Percentiles rank a stretch among this genome's conserved stretches.
Evolutionary conservation across 2,329 filamentous ascomycete species (phyloP).

Genomic region (Tolypocladium tundrense): DNA sequence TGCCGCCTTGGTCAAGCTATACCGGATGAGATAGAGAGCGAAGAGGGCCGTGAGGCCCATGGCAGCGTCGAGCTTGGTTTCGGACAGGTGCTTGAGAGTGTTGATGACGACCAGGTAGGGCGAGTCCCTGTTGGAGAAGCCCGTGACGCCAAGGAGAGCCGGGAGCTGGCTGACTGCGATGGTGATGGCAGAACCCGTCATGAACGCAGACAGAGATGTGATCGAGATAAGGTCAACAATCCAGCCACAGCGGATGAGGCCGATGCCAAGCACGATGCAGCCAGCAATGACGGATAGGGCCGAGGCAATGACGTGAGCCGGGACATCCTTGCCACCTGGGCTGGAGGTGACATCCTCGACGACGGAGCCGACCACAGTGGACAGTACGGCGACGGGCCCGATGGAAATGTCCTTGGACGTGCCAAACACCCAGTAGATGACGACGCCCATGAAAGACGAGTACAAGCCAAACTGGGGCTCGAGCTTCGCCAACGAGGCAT

Average conservation of each 20-base stretch:
- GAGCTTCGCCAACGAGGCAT: slow-evolving; percentile 75
- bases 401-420: slow-evolving; percentile 99
- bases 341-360: slow-evolving; percentile 51
- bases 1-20: slow-evolving; percentile 51
- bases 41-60: slow-evolving; percentile 77
- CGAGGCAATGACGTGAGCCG: slow-evolving; percentile 61
- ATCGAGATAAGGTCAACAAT: slow-evolving; percentile 90
- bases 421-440: slow-evolving; percentile 96
- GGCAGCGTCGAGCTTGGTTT: slow-evolving; percentile 65
- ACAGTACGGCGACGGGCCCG: slow-evolving; percentile 92
- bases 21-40: slow-evolving; percentile 68
- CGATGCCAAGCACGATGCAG: slow-evolving; percentile 66
- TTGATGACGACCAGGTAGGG: slow-evolving; percentile 81
- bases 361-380: slow-evolving; percentile 77
- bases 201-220: slow-evolving; percentile 84
- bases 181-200: slow-evolving; percentile 89
- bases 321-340: slow-evolving; percentile 40
- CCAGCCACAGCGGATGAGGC: slow-evolving; percentile 72
- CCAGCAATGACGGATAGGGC: slow-evolving; percentile 70
- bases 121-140: slow-evolving; percentile 63
- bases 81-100: slow-evolving; percentile 60
- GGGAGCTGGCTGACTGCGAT: slow-evolving; percentile 81
- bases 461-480: slow-evolving; percentile 68
- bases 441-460: slow-evolving; percentile 89
- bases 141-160: slow-evolving; percentile 66